Conservation (phyloP, 352 stramenopile genomes). For the Plasmopara viticola region DNA sequence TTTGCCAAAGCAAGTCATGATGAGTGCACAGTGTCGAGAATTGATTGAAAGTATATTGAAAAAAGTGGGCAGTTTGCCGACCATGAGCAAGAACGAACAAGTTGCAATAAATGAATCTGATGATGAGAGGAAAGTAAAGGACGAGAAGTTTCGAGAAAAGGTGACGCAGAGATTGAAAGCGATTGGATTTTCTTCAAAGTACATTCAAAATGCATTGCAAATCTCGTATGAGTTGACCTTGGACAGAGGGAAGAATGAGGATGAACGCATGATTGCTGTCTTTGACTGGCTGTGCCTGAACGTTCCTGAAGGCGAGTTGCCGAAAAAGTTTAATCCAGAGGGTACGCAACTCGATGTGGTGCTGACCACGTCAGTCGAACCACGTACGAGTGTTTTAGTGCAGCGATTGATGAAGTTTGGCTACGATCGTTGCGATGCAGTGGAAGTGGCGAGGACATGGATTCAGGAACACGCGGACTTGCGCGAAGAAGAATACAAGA, state of each 20-base stretch:
- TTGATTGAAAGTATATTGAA: conserved; percentile 83
- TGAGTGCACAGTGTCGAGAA: conserved; percentile 81
- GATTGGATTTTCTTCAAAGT: conserved; percentile 48
- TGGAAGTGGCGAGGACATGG: conserved; percentile 40
- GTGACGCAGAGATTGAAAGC: conserved; percentile 31
- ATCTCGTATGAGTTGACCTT: conserved; percentile 6
- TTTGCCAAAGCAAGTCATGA: conserved; percentile 83
- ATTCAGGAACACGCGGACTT: conserved; percentile 16
- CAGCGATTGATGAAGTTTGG: conserved; percentile 76
- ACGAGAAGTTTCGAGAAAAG: conserved; percentile 1
- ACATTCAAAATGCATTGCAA: conserved; percentile 49
- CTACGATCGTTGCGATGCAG: conserved; percentile 55
- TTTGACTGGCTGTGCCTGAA: conserved; percentile 83
- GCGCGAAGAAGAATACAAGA: conserved; percentile 26
- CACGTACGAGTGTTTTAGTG: conserved; percentile 39
- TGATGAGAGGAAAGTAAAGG: too few species aligned
- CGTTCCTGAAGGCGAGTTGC: conserved; percentile 62
- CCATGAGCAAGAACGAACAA: conserved; percentile 1
- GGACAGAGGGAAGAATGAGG: conserved; percentile 15
- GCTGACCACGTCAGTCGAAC: conserved; percentile 11
- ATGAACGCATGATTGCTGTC: conserved; percentile 26
- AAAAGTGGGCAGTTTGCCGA: conserved; percentile 29
- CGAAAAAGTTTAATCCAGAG: conserved; percentile 80
- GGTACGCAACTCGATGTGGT: conserved; percentile 89
- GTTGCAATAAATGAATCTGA: conserved; percentile 3